These are phyloP conservation scores for Gonium pectorale DNA, from an alignment of 139 green algal species.

Conservation along the genomic window DNA sequence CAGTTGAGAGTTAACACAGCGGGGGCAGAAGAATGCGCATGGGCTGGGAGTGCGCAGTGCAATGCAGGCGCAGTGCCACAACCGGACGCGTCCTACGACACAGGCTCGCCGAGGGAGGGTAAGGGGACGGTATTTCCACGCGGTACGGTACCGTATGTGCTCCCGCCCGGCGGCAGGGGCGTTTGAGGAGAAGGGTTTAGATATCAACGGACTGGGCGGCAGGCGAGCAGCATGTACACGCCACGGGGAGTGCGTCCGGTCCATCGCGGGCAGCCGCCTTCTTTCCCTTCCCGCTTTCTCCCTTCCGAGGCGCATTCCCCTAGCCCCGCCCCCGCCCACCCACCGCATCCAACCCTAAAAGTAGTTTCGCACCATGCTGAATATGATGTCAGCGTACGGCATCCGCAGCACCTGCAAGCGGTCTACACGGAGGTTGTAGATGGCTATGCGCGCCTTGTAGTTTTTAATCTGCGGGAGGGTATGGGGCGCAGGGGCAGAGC, in stretches of 20 bases:
- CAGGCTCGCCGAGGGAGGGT: no score
- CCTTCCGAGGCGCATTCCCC: background rate
- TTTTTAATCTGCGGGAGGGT: background rate
- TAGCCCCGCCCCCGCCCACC: background rate
- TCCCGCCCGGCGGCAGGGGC: no score
- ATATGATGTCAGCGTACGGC: conserved; percentile 48
- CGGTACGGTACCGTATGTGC: no score
- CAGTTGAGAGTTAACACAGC: background rate
- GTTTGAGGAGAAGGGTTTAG: no score
- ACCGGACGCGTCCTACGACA: no score
- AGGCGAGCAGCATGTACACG: background rate
- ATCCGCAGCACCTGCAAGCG: conserved; percentile 50
- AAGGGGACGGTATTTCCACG: no score
- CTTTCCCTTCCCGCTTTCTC: background rate
- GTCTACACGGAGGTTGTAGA: conserved; percentile 48
- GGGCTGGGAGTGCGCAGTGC: background rate
- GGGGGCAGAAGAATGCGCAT: background rate
- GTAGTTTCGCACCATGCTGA: conserved; percentile 43
- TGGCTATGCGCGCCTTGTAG: conserved; percentile 24
- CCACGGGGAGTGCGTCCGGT: background rate
- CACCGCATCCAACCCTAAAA: no score
- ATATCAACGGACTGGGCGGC: no score
- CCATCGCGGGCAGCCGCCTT: background rate
- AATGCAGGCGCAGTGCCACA: no score
- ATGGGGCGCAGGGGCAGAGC: background rate